Evolutionary conservation across 2,329 filamentous ascomycete genomes (phyloP), one percentile per base, ranked within the genome.

Genomic region (Diaporthe aspalathi): DNA sequence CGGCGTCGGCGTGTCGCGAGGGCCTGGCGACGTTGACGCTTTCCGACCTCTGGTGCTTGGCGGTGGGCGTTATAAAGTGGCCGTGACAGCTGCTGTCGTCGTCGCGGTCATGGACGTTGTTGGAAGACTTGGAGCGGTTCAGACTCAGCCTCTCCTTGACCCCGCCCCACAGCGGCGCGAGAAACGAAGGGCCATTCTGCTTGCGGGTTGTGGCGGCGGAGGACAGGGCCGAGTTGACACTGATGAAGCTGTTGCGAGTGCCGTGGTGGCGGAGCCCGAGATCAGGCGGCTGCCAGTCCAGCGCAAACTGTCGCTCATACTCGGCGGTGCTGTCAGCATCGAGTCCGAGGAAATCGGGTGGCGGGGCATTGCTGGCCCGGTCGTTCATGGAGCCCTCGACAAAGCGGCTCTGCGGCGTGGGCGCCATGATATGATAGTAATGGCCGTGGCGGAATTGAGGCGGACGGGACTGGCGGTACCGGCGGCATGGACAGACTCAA

Each of bases 381-480:
- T 97, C 93, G 77, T 91, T 94, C 93, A 97, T 95, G 77, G 92
- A 95, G 50, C 92, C 94, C 82, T 97, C 94, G 47, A 91, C 77
- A 87, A 97, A 85, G 82, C 90, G 79, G 83, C 89, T 84, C 75
- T 80, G 81, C 52, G 70, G 68, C 11, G 76, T 73, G 5, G 73
- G 72, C 35, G 65, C 56, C 22, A 74, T 74, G 16, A 49, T 72
- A 56, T 53, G 20, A 74, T 74, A 11, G 45, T 71, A 53, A 63
- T 16, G 67, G 52, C 32, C 73, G 72, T 24, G 43, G 66, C 22
- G 65, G 62, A 43, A 47, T 47, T 68, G 57, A 62, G 45, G 45
- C 56, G 68, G 56, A 22, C 29, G 24, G n/a, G 45, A 49, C 53
- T 43, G 70, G 49, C 49, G 52, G 38, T 20, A 22, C 40, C 29